phyloP scores from a whole-genome alignment of 495 filamentous ascomycete genomes.

The Neurospora africana region DNA sequence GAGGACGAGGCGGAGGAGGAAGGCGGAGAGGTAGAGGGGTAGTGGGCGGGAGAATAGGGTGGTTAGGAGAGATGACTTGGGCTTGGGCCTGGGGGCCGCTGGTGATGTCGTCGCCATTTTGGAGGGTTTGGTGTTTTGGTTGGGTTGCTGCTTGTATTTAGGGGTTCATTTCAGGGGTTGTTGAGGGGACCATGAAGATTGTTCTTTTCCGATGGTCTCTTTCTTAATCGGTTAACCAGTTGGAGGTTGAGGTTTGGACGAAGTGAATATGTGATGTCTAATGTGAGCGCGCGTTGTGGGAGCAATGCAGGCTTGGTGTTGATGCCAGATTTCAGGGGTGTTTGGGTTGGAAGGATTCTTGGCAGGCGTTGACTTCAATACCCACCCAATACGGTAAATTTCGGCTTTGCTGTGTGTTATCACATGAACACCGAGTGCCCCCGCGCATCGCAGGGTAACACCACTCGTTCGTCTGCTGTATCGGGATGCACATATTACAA shows the following conservation, averaged over 20 bases:
- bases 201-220: background rate
- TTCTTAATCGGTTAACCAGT: background rate
- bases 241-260: background rate
- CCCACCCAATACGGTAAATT: background rate
- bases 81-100: background rate
- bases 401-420: background rate
- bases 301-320: background rate
- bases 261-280: background rate
- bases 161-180: background rate
- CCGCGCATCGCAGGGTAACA: background rate
- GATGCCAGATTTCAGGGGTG: background rate
- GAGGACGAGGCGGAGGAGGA: conserved; percentile 55
- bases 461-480: background rate
- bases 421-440: background rate
- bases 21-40: conserved; percentile 57
- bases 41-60: conserved; percentile 29
- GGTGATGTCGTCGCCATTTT: background rate
- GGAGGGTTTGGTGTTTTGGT: background rate
- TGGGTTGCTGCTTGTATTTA: background rate
- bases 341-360: background rate
- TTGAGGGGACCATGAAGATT: background rate
- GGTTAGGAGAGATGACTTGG: conserved; percentile 15
- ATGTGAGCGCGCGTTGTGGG: background rate
- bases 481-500: background rate
- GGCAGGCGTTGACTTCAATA: background rate